Evolutionary conservation across 306 rosid genomes (phyloP), one percentile per base, ranked within the genome.

Genomic region (Acacia confusa): DNA sequence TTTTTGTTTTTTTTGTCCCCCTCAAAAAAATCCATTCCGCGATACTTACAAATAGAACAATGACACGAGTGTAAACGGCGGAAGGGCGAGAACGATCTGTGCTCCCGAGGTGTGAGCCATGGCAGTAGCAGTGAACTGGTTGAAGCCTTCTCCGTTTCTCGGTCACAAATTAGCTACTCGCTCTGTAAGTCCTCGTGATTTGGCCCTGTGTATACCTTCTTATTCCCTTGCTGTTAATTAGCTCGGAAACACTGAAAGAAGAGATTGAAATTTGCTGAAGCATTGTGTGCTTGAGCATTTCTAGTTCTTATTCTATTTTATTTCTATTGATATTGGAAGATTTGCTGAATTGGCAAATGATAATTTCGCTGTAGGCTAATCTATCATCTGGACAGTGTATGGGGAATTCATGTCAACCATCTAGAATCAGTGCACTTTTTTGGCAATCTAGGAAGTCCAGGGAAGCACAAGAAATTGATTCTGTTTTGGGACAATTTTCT

Each of bases 361-460:
- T 73, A 15, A 9, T 47, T 19, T 34, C 74, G 27, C 44, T 83
- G 82, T 63, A 85, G 88, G 86, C 81, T 52, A 88, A 80, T 60
- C 67, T 83, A 70, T 82, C 52, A 78, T 74, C 61, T 77, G 82
- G 78, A 48, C 76, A 76, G 77, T 55, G 44, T 53, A 30, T 58
- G 67, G 55, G 81, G 61, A 77, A 58, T 72, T 78, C 87, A 27
- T 53, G 36, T 57, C 79, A 53, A 41, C 83, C 74, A 15, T 63
- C 75, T 28, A 78, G 92, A 87, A 76, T 87, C 75, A 81, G 60
- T 76, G 92, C 91, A 4, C 85, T 93, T 1, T 93, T 91, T 87
- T 92, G 97, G 93, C 89, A 86, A 63, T 72, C 90, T 22, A 87
- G 85, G 83, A 88, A 82, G 81, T 85, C 85, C 4, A 71, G 61